Conservation (phyloP, 306 rosid species). For the Cucumis hystrix region DNA sequence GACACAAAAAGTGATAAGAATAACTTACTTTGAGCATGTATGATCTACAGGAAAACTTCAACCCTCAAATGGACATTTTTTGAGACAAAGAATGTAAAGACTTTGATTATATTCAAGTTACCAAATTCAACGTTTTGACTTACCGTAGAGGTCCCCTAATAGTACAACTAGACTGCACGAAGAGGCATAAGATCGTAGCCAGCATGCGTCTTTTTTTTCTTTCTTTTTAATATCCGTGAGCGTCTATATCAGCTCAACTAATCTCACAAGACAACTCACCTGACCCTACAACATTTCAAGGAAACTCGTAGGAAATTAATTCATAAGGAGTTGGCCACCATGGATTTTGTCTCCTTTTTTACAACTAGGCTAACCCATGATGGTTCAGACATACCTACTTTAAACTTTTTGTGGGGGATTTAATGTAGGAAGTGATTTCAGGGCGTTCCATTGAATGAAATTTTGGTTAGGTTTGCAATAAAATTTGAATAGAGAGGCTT, state of each 20-base stretch:
- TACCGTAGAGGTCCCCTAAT: not conserved
- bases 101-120: not conserved
- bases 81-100: not conserved
- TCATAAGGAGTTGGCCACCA: too few relatives aligned
- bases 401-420: not conserved
- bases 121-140: not conserved
- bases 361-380: too few relatives aligned
- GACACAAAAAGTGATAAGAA: not conserved
- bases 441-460: not conserved
- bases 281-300: too few relatives aligned
- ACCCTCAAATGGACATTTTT: not conserved
- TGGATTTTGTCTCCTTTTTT: too few relatives aligned
- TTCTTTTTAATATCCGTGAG: too few relatives aligned
- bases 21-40: not conserved
- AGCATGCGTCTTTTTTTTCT: too few relatives aligned
- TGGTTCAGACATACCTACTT: not conserved
- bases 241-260: too few relatives aligned
- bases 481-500: not conserved
- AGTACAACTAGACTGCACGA: not conserved
- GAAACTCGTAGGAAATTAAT: too few relatives aligned
- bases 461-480: not conserved
- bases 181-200: not conserved
- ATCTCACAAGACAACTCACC: too few relatives aligned
- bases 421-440: not conserved
- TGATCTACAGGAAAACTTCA: not conserved